Evolutionary conservation across 495 filamentous ascomycete species (phyloP), one percentile per base, ranked within the genome.

Genomic region (Neurospora sublineolata): DNA sequence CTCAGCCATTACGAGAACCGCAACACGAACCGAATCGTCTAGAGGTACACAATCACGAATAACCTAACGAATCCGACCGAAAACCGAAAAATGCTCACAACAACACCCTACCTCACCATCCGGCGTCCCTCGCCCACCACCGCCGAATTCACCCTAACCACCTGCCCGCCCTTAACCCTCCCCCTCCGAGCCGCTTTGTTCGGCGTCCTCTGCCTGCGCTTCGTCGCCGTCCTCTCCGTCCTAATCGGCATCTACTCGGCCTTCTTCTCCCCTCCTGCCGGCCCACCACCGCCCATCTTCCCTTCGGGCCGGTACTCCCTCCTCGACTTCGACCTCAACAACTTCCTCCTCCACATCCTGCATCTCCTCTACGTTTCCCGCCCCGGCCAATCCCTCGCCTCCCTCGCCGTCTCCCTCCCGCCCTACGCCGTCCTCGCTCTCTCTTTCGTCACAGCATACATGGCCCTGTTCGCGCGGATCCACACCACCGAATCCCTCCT

Each of bases 81-180:
- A 44, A 44, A 44, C 52, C 75, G 30, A 37, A 73, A 73, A 77
- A 88, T 89, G 86, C 80, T 87, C 73, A 84, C 83, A 42, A 84
- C 84, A 2, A 39, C 80, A 2, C 84, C 85, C 0, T 83, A 83
- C 72, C 89, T 96, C 46, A 87, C 84, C 72, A 87, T 87, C 69
- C 87, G 88, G 76, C 90, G 90, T 68, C 92, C 93, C 67, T 94
- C 93, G 41, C 90, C 93, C 46, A 94, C 93, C 30, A 94, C 93
- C n/a, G 88, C 89, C 74, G 90, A 91, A 76, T 96, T 92, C 84
- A 93, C 91, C 68, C 90, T 95, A 68, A 93, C 93, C 71, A 94
- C 92, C 76, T 86, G 86, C 71, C 86, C 84, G 14, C 87, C 83
- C 30, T 81, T 80, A 1, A 91, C 87, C 60, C 79, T 89, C 70